Evolutionary conservation across 2,329 filamentous ascomycete species (phyloP), one percentile per base, ranked within the genome.

Genomic region (Berkeleyomyces basicola): DNA sequence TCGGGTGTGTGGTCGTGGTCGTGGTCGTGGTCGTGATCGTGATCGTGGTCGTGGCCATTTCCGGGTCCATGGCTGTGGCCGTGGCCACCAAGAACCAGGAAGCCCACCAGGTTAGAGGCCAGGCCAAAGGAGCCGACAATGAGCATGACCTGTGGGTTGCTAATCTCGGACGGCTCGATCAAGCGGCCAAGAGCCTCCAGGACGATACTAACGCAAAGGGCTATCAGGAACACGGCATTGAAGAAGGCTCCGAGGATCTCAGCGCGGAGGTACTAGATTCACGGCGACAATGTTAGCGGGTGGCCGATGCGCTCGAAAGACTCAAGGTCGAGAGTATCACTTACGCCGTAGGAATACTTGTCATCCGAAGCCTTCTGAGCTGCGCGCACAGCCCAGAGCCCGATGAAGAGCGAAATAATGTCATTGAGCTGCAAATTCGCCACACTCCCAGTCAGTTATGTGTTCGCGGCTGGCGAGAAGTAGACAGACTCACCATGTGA

Each of bases 201-300:
- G 70, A 97, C 88, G 73, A 99, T 99, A 59, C 92, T 95, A 63
- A 99, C 79, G 75, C 93, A 99, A 7, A 99, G 82, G 6, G 93
- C 93, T 70, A 99, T 93, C 53, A 99, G 80, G 77, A 99, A 99
- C 55, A 97, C 92, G 67, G 93, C 93, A 70, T 99, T 99, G 75
- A 97, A 89, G 69, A 97, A 85, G 58, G 93, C 93, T 70, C 93
- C 93, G 4, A 99, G 80, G 9, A 95, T 97, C 78, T 99, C 93
- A 43, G 93, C 93, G 68, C 93, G 89, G 78, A 97, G 87, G 88
- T 91, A 99, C 87, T 92, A 68, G 7, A 39, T 9, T 9, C 47
- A 16, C 39, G 33, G 7, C 16, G 16, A 46, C 10, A 9, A 46
- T 60, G 60, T 65, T 46, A 57, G 57, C 43, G 43, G 11, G 43